These are phyloP conservation scores for Sutorius eximius DNA, from an alignment of 1,284 basidiomycete species.

Conservation along the genomic window DNA sequence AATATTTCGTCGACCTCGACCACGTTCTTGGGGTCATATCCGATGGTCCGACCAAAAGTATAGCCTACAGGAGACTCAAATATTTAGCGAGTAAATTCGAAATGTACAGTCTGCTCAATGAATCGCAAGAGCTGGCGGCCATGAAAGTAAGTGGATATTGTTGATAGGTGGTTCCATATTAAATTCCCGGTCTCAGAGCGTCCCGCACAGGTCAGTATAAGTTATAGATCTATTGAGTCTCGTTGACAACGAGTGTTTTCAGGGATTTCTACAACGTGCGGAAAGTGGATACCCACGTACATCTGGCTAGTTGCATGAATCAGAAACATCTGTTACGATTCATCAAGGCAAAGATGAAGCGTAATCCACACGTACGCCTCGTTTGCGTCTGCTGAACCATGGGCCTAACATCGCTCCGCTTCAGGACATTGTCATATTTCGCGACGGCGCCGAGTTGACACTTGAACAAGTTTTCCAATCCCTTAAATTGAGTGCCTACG, in stretches of 20 bases:
- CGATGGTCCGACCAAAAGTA: conserved; percentile 94
- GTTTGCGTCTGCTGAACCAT: neutral
- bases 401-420: neutral
- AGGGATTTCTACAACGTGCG: conserved; percentile 99
- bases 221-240: conserved; percentile 2
- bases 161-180: conserved; percentile 5
- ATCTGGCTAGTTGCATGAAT: conserved; percentile 99
- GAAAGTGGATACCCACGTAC: conserved; percentile 98
- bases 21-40: conserved; percentile 83
- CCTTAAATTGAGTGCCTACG: conserved; percentile 93
- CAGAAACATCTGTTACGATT: conserved; percentile 99
- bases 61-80: conserved; percentile 91
- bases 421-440: conserved; percentile 94
- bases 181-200: conserved; percentile 47
- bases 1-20: conserved; percentile 98
- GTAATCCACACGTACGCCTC: conserved; percentile 61
- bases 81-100: conserved; percentile 96
- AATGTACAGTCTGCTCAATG: conserved; percentile 91
- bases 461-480: conserved; percentile 94
- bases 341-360: conserved; percentile 97
- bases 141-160: conserved; percentile 74
- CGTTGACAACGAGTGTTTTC: conserved; percentile 13
- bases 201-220: conserved; percentile 38
- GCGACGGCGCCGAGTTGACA: conserved; percentile 89
- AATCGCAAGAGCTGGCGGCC: conserved; percentile 91